Evolutionary conservation across 352 stramenopile genomes (phyloP), one percentile per base, ranked within the genome.

Genomic region (Globisporangium perplexum): DNA sequence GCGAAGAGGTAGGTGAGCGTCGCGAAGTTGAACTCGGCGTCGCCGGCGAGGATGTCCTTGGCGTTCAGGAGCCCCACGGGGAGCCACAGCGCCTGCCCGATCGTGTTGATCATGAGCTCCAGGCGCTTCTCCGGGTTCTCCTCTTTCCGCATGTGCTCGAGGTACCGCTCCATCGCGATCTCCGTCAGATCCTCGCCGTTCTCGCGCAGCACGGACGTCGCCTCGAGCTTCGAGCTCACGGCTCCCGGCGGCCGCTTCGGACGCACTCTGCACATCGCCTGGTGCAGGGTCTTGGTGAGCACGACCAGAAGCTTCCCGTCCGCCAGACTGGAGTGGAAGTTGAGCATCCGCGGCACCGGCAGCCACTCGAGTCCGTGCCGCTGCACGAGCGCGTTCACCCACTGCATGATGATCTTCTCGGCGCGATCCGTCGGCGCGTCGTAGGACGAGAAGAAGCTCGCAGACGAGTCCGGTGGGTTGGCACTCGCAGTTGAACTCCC

Each of bases 121-220:
- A 92, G 57, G 4, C 78, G 65, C 38, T 86, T 87, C 51, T 81
- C 63, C 22, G 77, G 51, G 7, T 59, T 71, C 7, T 62, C 59
- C 41, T 92, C 81, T 4, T 59, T 62, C 11, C 63, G 67, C 33
- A 92, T 67, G 58, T 82, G 69, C 24, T 89, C 78, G 47, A 88
- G 15, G 53, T 88, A 92, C n/a, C 78, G 63, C 53, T 87, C 81
- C 68, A 86, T 82, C 4, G 68, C 71, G 50, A 90, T 86, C 51
- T 90, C 81, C 0, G 78, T 92, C 14, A 92, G 62, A n/a, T 88
- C 78, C 18, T 90, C 73, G 20, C 81, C 78, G 57, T 90, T 92
- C 47, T 92, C 81, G 18, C 81, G 78, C 50, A 88, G 52, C 28
- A 88, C 67, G 0, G 78, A 86, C 31, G 74, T 67, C 0, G 65